Evolutionary conservation across 768 basidiomycete species (phyloP).

Genomic region (Suillus fuscotomentosus): DNA sequence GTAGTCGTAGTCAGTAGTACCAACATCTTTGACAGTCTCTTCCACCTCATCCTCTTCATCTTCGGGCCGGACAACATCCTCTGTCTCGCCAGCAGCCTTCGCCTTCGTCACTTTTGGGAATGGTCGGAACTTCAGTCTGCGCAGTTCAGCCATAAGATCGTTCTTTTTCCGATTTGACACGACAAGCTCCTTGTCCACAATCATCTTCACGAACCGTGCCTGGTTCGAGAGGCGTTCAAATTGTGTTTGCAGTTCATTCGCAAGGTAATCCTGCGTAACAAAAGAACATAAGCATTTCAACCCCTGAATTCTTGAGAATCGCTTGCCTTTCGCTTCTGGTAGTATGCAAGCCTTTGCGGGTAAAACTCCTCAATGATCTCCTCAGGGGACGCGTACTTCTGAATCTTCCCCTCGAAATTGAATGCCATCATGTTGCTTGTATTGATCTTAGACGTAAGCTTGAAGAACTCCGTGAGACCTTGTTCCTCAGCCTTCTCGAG

Average conservation of each 20-base stretch:
- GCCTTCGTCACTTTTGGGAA: slow-evolving; percentile 76
- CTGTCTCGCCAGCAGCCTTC: slow-evolving; percentile 56
- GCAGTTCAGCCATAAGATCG: slow-evolving; percentile 82
- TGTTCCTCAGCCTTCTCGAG: slow-evolving; percentile 87
- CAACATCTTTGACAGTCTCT: slow-evolving; percentile 40
- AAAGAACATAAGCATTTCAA: neutral
- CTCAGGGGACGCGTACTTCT: slow-evolving; percentile 86
- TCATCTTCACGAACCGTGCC: slow-evolving; percentile 96
- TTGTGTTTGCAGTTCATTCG: slow-evolving; percentile 74
- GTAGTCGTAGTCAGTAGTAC: slow-evolving; percentile 82
- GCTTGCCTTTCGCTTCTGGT: slow-evolving; percentile 90
- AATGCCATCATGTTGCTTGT: slow-evolving; percentile 99
- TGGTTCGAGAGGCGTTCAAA: slow-evolving; percentile 91
- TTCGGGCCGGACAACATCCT: slow-evolving; percentile 54
- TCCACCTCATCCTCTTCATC: slow-evolving; percentile 50
- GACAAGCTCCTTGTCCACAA: slow-evolving; percentile 76
- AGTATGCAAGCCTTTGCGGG: slow-evolving; percentile 81
- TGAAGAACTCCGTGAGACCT: slow-evolving; percentile 90
- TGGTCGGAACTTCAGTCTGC: slow-evolving; percentile 81
- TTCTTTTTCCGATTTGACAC: slow-evolving; percentile 88
- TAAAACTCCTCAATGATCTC: slow-evolving; percentile 94
- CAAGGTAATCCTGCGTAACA: slow-evolving; percentile 68
- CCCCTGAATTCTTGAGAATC: neutral
- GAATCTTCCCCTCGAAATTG: slow-evolving; percentile 94
- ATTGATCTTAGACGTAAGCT: slow-evolving; percentile 77